Conservation (phyloP, 129 eudicot genomes). For the Artemisia tridentata region DNA sequence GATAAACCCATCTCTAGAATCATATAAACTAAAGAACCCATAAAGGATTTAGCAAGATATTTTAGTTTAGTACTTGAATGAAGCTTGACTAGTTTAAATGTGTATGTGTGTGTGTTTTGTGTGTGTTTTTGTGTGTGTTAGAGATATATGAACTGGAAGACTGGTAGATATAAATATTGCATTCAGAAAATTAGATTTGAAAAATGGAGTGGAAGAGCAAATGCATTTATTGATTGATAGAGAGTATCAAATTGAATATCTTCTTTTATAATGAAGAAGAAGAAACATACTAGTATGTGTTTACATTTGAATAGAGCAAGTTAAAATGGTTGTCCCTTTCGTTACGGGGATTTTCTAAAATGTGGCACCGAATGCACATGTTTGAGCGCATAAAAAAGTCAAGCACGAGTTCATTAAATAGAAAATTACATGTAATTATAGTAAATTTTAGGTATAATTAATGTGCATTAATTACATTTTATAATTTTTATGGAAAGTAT, state of each 20-base stretch:
- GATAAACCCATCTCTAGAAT: conserved; percentile 7
- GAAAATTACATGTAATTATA: too few relatives aligned
- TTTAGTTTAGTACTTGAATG: conserved; percentile 15
- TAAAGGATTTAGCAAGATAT: conserved; percentile 17
- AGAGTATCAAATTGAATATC: conserved; percentile 18
- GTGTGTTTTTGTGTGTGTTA: not conserved
- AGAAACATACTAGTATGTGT: not conserved
- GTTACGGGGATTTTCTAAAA: too few relatives aligned
- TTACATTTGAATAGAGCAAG: not conserved
- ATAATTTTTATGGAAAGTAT: too few relatives aligned
- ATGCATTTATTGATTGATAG: conserved; percentile 29
- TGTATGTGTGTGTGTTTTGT: not conserved
- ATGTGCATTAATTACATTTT: too few relatives aligned
- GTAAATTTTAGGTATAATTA: too few relatives aligned
- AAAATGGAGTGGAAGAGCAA: conserved; percentile 11
- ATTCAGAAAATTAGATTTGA: conserved; percentile 27
- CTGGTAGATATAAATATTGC: conserved; percentile 23
- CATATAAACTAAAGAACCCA: not conserved
- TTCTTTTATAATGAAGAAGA: conserved; percentile 11
- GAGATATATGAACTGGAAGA: conserved; percentile 10
- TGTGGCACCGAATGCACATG: too few relatives aligned
- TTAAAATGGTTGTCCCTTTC: not conserved
- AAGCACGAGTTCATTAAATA: too few relatives aligned
- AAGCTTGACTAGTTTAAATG: not conserved
- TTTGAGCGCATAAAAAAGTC: too few relatives aligned